phyloP scores from a whole-genome alignment of 495 filamentous ascomycete species.

The Neurospora africana region DNA sequence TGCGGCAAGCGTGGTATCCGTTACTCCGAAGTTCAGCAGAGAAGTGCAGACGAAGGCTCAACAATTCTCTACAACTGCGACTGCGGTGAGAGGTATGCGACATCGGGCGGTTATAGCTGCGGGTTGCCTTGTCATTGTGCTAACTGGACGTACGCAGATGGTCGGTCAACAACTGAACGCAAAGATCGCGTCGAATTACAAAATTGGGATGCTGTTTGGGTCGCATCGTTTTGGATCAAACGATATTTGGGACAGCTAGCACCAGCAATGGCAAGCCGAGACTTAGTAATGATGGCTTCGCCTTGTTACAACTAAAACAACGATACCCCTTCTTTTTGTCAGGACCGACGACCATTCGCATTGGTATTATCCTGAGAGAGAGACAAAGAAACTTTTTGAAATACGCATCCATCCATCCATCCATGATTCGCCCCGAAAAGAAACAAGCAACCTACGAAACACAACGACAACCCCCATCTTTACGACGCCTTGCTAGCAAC shows the following conservation, averaged over 20 bases:
- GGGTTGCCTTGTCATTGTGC: conserved; percentile 1
- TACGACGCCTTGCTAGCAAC: conserved; percentile 22
- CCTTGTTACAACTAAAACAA: neutral
- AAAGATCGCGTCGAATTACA: neutral
- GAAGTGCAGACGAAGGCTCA: conserved; percentile 89
- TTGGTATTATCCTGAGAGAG: neutral
- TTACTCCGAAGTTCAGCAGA: conserved; percentile 74
- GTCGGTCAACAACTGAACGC: conserved; percentile 22
- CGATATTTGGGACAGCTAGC: neutral
- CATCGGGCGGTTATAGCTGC: neutral
- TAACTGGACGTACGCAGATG: conserved; percentile 36
- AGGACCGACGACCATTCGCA: neutral
- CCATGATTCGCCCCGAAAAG: neutral
- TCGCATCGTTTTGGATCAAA: neutral
- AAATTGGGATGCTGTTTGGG: neutral
- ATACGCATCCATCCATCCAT: neutral
- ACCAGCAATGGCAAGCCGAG: neutral
- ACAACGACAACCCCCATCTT: neutral
- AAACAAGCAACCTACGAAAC: neutral
- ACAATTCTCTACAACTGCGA: conserved; percentile 83
- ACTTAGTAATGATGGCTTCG: neutral
- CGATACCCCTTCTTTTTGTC: neutral
- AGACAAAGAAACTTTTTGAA: neutral
- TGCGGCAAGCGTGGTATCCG: conserved; percentile 78
- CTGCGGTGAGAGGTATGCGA: conserved; percentile 72